These are phyloP conservation scores for Rhexocercosporidium sp. DNA, from an alignment of 2,329 filamentous ascomycete species.

Conservation along the genomic window DNA sequence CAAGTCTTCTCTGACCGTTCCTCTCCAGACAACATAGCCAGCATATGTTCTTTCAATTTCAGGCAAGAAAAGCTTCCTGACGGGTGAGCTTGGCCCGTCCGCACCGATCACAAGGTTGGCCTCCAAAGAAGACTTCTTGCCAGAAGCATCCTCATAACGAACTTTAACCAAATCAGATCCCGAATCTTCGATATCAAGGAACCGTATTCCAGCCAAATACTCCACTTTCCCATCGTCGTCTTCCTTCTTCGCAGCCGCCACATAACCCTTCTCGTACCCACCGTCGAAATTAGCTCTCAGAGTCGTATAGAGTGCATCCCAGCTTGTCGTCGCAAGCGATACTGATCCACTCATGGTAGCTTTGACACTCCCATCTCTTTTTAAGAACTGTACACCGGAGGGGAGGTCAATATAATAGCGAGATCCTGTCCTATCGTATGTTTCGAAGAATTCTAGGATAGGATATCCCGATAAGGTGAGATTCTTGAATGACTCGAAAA, in stretches of 20 bases:
- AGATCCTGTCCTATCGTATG: no score
- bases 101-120: conserved; percentile 20
- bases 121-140: background rate
- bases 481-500: conserved; percentile 12
- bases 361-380: background rate
- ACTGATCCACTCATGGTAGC: no score
- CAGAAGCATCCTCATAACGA: background rate
- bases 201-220: conserved; percentile 16
- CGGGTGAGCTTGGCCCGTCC: background rate
- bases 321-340: background rate
- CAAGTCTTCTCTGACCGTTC: no score
- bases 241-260: no score
- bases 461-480: conserved; percentile 10
- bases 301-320: conserved; percentile 26
- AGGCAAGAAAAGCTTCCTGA: conserved; percentile 30
- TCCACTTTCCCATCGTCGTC: conserved; percentile 22
- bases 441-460: no score
- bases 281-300: conserved; percentile 30
- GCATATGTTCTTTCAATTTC: no score
- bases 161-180: background rate
- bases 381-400: background rate
- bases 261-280: background rate
- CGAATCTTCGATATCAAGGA: conserved; percentile 10
- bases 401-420: no score
- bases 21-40: no score